Evolutionary conservation across 805 yeast species (phyloP).

Genomic region (Myxozyma sirexii): DNA sequence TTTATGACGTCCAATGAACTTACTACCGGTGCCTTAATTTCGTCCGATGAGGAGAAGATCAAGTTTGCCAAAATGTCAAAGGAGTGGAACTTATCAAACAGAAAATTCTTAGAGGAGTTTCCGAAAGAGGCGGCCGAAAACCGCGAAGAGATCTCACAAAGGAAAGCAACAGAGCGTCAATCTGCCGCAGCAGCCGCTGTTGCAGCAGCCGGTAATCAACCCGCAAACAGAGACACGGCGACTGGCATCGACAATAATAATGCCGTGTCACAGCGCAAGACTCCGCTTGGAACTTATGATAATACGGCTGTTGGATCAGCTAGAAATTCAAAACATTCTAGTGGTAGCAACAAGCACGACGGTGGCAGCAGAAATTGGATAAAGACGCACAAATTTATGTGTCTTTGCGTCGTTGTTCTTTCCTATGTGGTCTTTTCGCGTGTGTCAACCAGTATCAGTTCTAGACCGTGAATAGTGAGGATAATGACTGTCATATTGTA

Average conservation of each 20-base stretch:
- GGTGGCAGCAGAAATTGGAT: conserved; percentile 16
- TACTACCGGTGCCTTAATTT: conserved; percentile 78
- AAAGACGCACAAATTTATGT: conserved; percentile 18
- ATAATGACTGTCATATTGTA: neutral
- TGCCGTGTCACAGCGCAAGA: neutral
- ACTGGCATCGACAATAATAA: neutral
- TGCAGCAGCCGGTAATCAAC: neutral
- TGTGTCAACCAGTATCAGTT: neutral
- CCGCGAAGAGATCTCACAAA: conserved; percentile 40
- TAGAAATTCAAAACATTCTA: neutral
- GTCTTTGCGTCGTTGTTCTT: conserved; percentile 9
- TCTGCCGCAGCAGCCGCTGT: conserved; percentile 22
- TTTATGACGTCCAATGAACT: conserved; percentile 88
- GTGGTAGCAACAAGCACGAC: neutral
- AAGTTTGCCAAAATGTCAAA: conserved; percentile 62
- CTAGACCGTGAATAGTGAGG: neutral
- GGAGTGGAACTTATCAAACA: conserved; percentile 68
- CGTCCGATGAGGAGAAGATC: conserved; percentile 62
- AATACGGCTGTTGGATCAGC: conserved; percentile 4
- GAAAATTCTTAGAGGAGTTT: conserved; percentile 62
- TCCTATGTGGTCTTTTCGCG: conserved; percentile 14
- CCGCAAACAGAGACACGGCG: neutral
- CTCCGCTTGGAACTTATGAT: conserved; percentile 9
- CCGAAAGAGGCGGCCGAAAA: conserved; percentile 63
- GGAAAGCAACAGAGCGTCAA: neutral